Evolutionary conservation across 1,284 basidiomycete species (phyloP), one percentile per base, ranked within the genome.

Genomic region (Ceratobasidium sp.): DNA sequence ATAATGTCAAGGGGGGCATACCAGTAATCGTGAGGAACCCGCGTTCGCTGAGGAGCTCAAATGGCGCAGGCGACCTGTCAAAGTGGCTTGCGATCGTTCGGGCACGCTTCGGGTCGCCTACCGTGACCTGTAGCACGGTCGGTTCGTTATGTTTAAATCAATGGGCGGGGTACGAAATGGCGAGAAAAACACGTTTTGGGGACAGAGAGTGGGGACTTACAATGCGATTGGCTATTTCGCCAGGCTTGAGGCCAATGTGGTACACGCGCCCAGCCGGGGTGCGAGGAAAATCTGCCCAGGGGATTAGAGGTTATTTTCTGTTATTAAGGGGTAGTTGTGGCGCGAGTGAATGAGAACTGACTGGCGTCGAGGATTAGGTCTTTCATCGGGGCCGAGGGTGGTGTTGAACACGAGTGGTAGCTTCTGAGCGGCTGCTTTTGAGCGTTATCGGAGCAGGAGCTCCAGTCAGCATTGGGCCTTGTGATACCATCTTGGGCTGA

Each of bases 21-120:
- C 93, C 93, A 3, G 93, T 94, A 75, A 93, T 87, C 2, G 91
- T 94, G 73, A 91, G 81, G 81, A 94, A 95, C 8, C 92, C 92
- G 63, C 93, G 85, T 76, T 93, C 91, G 21, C 91, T 92, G 52
- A 83, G 83, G 59, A 92, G 81, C 74, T 85, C 84, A 80, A 94
- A 93, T 13, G 80, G 78, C 35, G 74, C 75, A 7, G n/a, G 80
- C 78, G 69, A 74, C 76, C 76, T 21, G 81, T 95, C 92, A 55
- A 95, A 83, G 76, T 84, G 83, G 28, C 81, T 79, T 26, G 89
- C 88, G 73, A 94, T 85, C 4, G 83, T 81, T 66, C 84, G 82
- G 0, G 92, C 91, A 70, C 93, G 86, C 18, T 89, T 89, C 30
- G 88, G 86, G 59, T 90, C 86, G 44, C 93, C 93, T 30, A 94